Conservation (phyloP, 495 filamentous ascomycete species). For the Aspergillus incahuasiensis region DNA sequence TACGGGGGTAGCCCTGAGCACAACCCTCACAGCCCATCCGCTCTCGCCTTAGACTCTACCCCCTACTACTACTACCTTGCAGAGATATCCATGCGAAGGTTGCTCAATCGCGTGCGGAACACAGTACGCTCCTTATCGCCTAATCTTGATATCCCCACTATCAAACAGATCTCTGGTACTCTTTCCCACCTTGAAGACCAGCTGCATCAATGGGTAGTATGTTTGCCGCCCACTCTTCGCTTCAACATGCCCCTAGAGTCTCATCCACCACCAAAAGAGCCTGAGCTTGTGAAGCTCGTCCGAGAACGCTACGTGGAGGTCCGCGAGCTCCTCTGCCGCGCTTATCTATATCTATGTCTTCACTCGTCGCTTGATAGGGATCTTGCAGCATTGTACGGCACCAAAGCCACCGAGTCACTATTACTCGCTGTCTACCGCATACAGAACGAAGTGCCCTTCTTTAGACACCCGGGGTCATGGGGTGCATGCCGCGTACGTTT, state of each 20-base stretch:
- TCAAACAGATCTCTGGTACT: slow-evolving; percentile 24
- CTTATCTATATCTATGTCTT: slow-evolving; percentile 34
- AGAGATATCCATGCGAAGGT: slow-evolving; percentile 35
- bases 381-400: slow-evolving; percentile 18
- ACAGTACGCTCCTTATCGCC: slow-evolving; percentile 31
- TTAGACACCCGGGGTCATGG: slow-evolving; percentile 30
- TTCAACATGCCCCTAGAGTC: slow-evolving; percentile 29
- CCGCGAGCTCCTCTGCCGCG: slow-evolving; percentile 35
- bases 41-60: slow-evolving; percentile 23
- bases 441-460: slow-evolving; percentile 27
- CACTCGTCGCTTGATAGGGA: slow-evolving; percentile 20
- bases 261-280: slow-evolving; percentile 20
- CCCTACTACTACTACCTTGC: slow-evolving; percentile 39
- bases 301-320: slow-evolving; percentile 38
- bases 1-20: slow-evolving; percentile 13
- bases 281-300: slow-evolving; percentile 32
- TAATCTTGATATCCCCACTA: slow-evolving; percentile 21
- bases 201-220: slow-evolving; percentile 34
- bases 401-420: slow-evolving; percentile 26
- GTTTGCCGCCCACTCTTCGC: slow-evolving; percentile 27
- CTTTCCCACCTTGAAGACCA: slow-evolving; percentile 31
- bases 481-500: slow-evolving; percentile 29
- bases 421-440: slow-evolving; percentile 26
- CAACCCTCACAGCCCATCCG: slow-evolving; percentile 19
- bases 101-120: slow-evolving; percentile 35